phyloP scores from a whole-genome alignment of 2,329 filamentous ascomycete genomes.

The Ceratocystis papillata region DNA sequence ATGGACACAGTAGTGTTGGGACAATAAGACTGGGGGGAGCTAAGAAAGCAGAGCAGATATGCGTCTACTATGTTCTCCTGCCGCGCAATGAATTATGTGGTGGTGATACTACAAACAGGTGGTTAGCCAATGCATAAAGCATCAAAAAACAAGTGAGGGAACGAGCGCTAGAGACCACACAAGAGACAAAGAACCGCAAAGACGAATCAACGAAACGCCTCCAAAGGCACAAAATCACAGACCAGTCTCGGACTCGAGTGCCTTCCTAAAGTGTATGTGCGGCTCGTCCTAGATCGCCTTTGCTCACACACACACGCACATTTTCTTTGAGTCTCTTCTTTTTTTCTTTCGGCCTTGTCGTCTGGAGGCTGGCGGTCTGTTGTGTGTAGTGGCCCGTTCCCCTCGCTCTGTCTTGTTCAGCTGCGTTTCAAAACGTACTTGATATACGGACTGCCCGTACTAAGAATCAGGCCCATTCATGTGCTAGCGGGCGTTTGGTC shows the following conservation, averaged over 20 bases:
- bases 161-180: background rate
- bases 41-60: too few species aligned
- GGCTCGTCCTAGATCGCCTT: constrained; percentile 9
- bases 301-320: background rate
- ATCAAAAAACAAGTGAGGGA: background rate
- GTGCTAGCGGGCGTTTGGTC: constrained; percentile 5
- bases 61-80: background rate
- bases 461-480: constrained; percentile 11
- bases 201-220: background rate
- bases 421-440: constrained; percentile 11
- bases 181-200: constrained; percentile 2
- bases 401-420: constrained; percentile 1
- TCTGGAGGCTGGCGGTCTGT: background rate
- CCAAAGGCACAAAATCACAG: background rate
- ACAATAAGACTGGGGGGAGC: background rate
- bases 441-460: constrained; percentile 17
- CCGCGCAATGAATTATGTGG: background rate
- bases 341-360: background rate
- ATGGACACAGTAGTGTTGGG: background rate
- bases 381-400: background rate
- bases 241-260: background rate
- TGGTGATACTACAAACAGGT: background rate
- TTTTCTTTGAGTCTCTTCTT: background rate
- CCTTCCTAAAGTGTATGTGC: constrained; percentile 9
- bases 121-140: background rate